These are phyloP conservation scores for Fusarium marasasianum DNA, from an alignment of 2,329 filamentous ascomycete genomes.

Conservation along the genomic window DNA sequence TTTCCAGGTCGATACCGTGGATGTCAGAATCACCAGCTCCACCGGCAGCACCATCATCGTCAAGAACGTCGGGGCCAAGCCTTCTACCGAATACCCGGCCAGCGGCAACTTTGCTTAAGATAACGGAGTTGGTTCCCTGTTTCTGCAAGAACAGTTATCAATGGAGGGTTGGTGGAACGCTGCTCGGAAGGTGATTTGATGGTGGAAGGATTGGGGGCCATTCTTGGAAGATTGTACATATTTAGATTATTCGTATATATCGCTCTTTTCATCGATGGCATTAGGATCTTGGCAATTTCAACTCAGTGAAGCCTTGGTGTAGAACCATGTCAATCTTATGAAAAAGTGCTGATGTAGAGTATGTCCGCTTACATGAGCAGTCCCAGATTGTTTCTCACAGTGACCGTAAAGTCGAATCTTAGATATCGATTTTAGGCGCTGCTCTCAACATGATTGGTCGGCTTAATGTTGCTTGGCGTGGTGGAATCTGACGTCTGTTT, in stretches of 20 bases:
- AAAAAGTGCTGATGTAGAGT: background rate
- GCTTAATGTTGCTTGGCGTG: background rate
- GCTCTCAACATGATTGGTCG: background rate
- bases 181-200: background rate
- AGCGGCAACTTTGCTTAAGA: constrained; percentile 45
- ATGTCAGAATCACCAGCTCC: constrained; percentile 64
- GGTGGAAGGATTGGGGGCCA: background rate
- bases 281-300: background rate
- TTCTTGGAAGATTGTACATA: background rate
- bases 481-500: background rate
- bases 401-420: background rate
- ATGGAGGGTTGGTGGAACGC: background rate
- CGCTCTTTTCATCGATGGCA: background rate
- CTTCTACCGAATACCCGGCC: constrained; percentile 43
- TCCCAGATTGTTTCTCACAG: background rate
- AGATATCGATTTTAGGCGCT: background rate
- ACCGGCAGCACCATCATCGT: constrained; percentile 62
- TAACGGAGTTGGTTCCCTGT: too few species aligned
- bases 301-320: background rate
- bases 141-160: too few species aligned
- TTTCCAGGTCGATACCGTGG: constrained; percentile 63
- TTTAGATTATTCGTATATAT: background rate
- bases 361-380: background rate
- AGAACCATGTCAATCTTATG: background rate
- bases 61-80: constrained; percentile 57